These are phyloP conservation scores for Colletotrichum eremochloae DNA, from an alignment of 2,329 filamentous ascomycete genomes.

Conservation along the genomic window DNA sequence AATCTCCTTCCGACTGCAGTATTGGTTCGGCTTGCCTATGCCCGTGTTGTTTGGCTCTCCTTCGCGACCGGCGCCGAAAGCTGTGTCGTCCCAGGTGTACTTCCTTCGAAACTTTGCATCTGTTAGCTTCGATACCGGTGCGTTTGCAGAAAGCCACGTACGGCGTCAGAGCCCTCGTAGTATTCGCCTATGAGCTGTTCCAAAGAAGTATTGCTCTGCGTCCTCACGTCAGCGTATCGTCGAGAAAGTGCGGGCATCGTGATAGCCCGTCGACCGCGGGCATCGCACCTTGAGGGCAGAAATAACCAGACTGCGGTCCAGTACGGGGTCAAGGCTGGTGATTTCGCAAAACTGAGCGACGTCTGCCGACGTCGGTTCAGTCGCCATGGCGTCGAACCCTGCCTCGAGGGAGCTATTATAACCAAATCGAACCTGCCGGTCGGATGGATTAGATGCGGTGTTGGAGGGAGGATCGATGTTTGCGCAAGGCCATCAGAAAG, in stretches of 20 bases:
- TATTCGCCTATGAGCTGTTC: slow-evolving; percentile 65
- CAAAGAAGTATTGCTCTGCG: slow-evolving; percentile 60
- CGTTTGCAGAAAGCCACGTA: slow-evolving; percentile 25
- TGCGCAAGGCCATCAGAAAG: slow-evolving; percentile 24
- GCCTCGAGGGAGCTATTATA: neutral
- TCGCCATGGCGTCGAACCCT: slow-evolving; percentile 45
- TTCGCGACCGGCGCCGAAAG: slow-evolving; percentile 67
- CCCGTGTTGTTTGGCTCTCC: slow-evolving; percentile 59
- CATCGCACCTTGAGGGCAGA: slow-evolving; percentile 57
- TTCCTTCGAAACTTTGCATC: slow-evolving; percentile 58
- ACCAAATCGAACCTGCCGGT: slow-evolving; percentile 12
- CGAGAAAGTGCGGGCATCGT: neutral
- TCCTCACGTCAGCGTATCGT: slow-evolving; percentile 10
- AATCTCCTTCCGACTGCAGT: neutral
- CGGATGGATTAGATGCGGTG: slow-evolving; percentile 9
- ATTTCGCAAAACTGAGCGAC: slow-evolving; percentile 59
- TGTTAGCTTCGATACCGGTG: slow-evolving; percentile 21
- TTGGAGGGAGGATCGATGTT: neutral
- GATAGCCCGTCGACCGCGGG: neutral
- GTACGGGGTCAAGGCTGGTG: slow-evolving; percentile 50
- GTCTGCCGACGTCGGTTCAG: slow-evolving; percentile 53
- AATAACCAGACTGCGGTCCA: slow-evolving; percentile 57
- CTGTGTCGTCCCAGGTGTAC: slow-evolving; percentile 69
- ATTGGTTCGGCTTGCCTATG: slow-evolving; percentile 56
- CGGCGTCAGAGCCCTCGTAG: slow-evolving; percentile 59